Evolutionary conservation across 1,284 basidiomycete genomes (phyloP).

Genomic region (Cutaneotrichosporon spelunceum): DNA sequence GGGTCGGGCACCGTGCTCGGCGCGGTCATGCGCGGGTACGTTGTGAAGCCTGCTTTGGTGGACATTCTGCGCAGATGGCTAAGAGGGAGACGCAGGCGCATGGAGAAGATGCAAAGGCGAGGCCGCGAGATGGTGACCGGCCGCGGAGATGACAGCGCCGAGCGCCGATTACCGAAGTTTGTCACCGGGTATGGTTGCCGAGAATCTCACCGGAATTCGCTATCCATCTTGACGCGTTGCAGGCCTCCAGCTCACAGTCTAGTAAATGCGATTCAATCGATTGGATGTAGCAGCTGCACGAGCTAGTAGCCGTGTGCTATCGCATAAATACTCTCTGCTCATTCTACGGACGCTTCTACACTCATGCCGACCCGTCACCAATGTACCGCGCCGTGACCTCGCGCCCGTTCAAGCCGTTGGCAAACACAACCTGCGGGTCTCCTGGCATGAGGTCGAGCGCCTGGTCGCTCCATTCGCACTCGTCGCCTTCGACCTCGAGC

Average conservation of each 20-base stretch:
- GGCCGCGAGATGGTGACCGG: background rate
- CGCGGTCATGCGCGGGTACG: conserved; percentile 8
- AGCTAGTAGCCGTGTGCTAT: background rate
- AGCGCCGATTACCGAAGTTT: background rate
- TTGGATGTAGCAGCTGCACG: background rate
- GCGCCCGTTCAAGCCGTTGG: conserved; percentile 64
- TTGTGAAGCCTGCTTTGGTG: background rate
- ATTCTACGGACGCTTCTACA: background rate
- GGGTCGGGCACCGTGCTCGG: background rate
- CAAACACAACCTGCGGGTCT: conserved; percentile 65
- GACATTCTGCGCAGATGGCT: background rate
- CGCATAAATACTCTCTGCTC: background rate
- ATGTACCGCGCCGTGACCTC: conserved; percentile 58
- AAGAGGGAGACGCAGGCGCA: background rate
- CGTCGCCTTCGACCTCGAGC: conserved; percentile 63
- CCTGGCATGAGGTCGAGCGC: conserved; percentile 80
- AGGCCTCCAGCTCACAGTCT: too few species aligned
- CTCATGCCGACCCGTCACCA: conserved; percentile 17
- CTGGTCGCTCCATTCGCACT: conserved; percentile 75
- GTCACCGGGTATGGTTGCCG: background rate
- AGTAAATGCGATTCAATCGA: background rate
- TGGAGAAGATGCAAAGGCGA: background rate
- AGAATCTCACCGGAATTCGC: too few species aligned
- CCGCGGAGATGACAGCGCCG: background rate
- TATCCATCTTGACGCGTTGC: too few species aligned